Evolutionary conservation across 73 alveolate species (phyloP), one percentile per base, ranked within the genome.

Genomic region (Paramecium tetraurelia): DNA sequence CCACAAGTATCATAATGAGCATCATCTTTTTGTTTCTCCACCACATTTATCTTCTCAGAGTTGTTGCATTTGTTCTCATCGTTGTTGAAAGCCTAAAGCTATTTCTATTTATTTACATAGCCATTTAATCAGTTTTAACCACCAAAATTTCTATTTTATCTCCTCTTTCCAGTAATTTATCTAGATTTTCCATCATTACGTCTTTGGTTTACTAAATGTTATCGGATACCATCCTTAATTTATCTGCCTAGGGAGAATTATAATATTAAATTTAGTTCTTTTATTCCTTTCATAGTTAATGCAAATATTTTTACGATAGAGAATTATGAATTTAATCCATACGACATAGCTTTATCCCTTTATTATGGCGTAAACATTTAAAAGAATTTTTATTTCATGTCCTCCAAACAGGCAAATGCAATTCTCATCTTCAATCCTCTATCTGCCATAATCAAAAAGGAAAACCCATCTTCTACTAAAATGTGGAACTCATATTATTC

Each of bases 11-110:
- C 7, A 92, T 22, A 2, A 92, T 92, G 41, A 92, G n/a, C 16
- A 85, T 86, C 95, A 92, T 85, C 27, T 92, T 92, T 29, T 85
- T 85, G 72, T 92, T 92, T 92, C 92, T 92, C 95, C 93, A 86
- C 93, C 95, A 92, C 93, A 92, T 86, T 35, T 84, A 27, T 35
- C 93, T 57, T 29, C 92, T 85, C 24, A 92, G 72, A 4, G 90
- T 59, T 20, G 95, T 72, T 11, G 95, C 86, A 58, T 84, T 92
- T 29, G 24, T 41, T 35, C 59, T 92, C 86, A 86, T 29, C 68
- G 40, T 92, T 31, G 92, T 86, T 80, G 90, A 80, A 44, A 80
- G 43, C 36, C 90, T 80, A 43, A 20, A 24, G 4, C 31, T 24
- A 24, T 3, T 21, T 2, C 44, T 3, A 7, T 44, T 11, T 40